Percentiles rank a stretch among this genome's conserved stretches.
Evolutionary conservation across 495 filamentous ascomycete genomes (phyloP).

Genomic region (Friedmanniomyces simplex): DNA sequence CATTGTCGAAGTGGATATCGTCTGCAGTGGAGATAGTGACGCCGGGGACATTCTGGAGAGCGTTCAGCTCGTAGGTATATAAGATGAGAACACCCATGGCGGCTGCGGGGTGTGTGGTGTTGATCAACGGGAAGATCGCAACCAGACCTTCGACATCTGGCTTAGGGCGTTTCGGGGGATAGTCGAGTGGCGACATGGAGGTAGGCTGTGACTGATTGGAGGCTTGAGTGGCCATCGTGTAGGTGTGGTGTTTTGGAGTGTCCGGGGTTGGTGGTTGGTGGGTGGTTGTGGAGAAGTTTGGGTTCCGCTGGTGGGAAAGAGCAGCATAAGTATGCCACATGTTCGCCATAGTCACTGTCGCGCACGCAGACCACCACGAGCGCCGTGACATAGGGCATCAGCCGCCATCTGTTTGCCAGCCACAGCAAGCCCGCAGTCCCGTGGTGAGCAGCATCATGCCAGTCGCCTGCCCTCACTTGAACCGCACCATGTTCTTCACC

Average conservation of each 20-base stretch:
- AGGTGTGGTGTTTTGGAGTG: too few relatives aligned
- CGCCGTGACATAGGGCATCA: background rate
- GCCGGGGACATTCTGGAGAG: background rate
- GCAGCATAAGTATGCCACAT: too few relatives aligned
- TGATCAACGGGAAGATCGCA: background rate
- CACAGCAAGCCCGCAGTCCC: background rate
- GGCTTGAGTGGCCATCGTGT: too few relatives aligned
- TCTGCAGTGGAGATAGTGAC: background rate
- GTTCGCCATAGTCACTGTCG: too few relatives aligned
- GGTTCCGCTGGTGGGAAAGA: too few relatives aligned
- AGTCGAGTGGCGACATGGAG: background rate
- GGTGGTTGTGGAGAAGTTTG: too few relatives aligned
- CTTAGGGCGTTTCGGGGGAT: background rate
- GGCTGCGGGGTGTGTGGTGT: background rate
- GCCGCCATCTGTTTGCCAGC: background rate
- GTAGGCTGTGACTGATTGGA: background rate
- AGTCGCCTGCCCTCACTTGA: background rate
- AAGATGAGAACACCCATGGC: background rate
- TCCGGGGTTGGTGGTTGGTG: too few relatives aligned
- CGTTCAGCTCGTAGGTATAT: background rate
- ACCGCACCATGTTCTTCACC: conserved; percentile 27
- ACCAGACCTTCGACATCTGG: background rate
- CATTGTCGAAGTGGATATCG: background rate
- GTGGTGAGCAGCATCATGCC: background rate
- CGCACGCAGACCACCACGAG: too few relatives aligned